Evolutionary conservation across 2,329 filamentous ascomycete genomes (phyloP).

Genomic region (Fusarium sp.): DNA sequence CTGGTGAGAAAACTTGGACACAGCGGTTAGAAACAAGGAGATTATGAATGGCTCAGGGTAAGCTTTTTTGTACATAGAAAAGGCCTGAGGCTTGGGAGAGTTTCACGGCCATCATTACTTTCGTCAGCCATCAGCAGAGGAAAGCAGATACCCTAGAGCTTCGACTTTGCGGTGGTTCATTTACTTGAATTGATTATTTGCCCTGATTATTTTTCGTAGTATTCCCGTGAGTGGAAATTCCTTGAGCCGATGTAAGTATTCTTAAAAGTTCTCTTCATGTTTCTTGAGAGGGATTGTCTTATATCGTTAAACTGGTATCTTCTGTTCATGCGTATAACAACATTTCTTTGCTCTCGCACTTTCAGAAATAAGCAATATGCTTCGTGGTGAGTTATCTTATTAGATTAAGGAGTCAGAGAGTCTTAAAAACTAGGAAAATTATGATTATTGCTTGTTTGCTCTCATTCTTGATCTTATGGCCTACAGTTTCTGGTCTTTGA

Average conservation of each 20-base stretch:
- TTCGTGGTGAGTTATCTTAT: too few relatives aligned
- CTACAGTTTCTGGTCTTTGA: not conserved
- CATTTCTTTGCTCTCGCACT: too few relatives aligned
- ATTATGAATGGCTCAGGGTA: not conserved
- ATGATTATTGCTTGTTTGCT: not conserved
- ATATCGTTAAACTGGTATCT: too few relatives aligned
- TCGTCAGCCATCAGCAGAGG: not conserved
- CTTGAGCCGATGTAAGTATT: too few relatives aligned
- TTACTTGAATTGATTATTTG: not conserved
- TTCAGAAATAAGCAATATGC: too few relatives aligned
- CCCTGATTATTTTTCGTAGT: not conserved
- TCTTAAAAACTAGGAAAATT: too few relatives aligned
- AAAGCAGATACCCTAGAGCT: not conserved
- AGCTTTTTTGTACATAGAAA: not conserved
- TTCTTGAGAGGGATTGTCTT: too few relatives aligned
- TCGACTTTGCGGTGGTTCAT: not conserved
- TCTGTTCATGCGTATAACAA: too few relatives aligned
- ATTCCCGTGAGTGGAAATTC: too few relatives aligned
- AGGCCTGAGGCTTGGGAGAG: not conserved
- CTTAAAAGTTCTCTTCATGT: too few relatives aligned
- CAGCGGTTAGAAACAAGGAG: not conserved
- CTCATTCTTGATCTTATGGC: not conserved
- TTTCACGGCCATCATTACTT: not conserved
- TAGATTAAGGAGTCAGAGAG: too few relatives aligned
- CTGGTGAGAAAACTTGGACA: not conserved